Evolutionary conservation across 495 filamentous ascomycete genomes (phyloP).

Genomic region (Aspergillus nidulans): DNA sequence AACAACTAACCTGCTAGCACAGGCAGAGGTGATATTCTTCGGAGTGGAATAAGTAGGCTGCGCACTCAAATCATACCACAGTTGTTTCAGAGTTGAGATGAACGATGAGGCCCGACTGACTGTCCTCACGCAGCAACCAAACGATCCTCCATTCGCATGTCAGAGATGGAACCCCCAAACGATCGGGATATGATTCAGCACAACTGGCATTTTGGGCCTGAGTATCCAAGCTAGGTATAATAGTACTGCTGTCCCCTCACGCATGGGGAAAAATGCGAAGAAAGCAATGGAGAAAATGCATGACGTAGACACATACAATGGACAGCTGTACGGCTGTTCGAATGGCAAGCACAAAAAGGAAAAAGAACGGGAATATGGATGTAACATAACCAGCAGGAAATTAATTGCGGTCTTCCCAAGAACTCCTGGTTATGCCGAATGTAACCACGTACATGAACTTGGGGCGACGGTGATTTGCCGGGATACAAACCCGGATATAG

Average conservation of each 20-base stretch:
- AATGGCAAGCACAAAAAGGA: slow-evolving; percentile 8
- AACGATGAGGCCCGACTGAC: background rate
- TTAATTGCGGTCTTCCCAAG: slow-evolving; percentile 39
- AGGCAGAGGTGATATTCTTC: background rate
- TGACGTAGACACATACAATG: slow-evolving; percentile 11
- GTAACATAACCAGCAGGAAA: slow-evolving; percentile 25
- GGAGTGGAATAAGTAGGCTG: background rate
- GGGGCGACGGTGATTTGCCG: slow-evolving; percentile 6
- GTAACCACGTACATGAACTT: slow-evolving; percentile 22
- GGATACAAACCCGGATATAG: slow-evolving; percentile 2
- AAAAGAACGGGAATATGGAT: slow-evolving; percentile 9
- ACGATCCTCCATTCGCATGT: background rate
- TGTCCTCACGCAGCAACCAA: background rate
- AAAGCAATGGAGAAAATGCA: background rate
- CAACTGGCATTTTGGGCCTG: slow-evolving; percentile 9
- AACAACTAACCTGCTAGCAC: background rate
- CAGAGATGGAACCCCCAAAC: background rate
- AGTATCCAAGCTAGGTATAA: slow-evolving; percentile 20
- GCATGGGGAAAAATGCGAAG: background rate
- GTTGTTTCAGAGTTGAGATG: background rate
- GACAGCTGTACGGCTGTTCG: slow-evolving; percentile 11
- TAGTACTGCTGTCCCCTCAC: slow-evolving; percentile 12
- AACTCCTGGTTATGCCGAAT: slow-evolving; percentile 44
- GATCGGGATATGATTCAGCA: background rate
- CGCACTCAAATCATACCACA: background rate